Conservation (phyloP, 306 rosid genomes). For the Prunus campanulata region DNA sequence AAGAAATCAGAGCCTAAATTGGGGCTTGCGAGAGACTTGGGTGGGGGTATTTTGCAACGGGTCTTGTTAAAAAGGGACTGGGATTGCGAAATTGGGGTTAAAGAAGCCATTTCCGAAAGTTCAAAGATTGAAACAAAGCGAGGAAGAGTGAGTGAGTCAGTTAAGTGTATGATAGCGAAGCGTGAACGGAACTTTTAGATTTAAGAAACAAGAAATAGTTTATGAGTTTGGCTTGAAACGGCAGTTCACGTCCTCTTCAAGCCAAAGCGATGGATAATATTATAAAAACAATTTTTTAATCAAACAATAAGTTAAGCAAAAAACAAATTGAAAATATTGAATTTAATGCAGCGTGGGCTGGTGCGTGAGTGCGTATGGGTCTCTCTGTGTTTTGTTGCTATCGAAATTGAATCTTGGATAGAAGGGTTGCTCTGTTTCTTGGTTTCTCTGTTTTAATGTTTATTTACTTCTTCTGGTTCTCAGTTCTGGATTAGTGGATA, state of each 20-base stretch:
- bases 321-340: not conserved
- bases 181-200: constrained; percentile 41
- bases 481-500: not conserved
- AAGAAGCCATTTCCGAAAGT: constrained; percentile 57
- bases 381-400: not conserved
- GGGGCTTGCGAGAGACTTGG: not conserved
- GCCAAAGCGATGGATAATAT: constrained; percentile 25
- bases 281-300: not conserved
- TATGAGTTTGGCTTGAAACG: constrained; percentile 13
- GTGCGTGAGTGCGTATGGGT: not conserved
- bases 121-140: not conserved
- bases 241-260: constrained; percentile 36
- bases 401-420: not conserved
- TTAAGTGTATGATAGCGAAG: constrained; percentile 10
- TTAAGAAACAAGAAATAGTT: not conserved
- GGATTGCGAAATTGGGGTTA: constrained; percentile 46
- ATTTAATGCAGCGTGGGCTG: not conserved
- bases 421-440: not conserved
- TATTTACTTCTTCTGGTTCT: not conserved
- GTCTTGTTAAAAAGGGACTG: constrained; percentile 35
- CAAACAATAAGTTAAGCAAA: not conserved
- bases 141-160: not conserved
- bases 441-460: not conserved
- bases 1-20: constrained; percentile 29
- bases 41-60: constrained; percentile 10